Conservation (phyloP, 768 basidiomycete genomes). For the Pseudohyphozyma bogoriensis region DNA sequence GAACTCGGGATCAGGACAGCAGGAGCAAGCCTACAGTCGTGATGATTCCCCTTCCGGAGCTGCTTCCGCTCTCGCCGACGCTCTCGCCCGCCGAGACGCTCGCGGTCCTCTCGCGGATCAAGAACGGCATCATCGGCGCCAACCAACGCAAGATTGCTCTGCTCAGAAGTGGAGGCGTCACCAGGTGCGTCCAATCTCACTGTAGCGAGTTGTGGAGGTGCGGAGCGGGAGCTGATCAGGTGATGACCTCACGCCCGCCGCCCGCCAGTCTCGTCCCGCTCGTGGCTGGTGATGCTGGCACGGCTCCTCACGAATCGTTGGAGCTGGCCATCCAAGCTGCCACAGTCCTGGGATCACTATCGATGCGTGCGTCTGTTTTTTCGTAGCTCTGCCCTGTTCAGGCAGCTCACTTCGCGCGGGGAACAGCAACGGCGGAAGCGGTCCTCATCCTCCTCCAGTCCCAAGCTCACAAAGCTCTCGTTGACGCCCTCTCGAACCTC, state of each 20-base stretch:
- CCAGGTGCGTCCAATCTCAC: not conserved
- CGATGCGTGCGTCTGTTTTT: conserved; percentile 6
- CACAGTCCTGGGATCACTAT: conserved; percentile 8
- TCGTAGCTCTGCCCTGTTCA: not conserved
- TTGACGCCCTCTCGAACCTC: not conserved
- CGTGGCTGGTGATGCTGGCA: not conserved
- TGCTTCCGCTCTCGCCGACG: not conserved
- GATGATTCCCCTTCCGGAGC: too few species aligned
- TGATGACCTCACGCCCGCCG: too few species aligned
- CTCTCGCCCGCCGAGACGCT: not conserved
- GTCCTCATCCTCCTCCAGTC: conserved; percentile 3
- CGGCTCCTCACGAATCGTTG: not conserved
- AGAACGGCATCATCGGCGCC: not conserved
- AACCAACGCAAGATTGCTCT: not conserved
- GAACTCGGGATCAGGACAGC: too few species aligned
- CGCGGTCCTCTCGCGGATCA: not conserved
- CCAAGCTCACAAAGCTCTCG: conserved; percentile 1
- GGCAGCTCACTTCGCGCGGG: not conserved
- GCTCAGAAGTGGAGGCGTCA: not conserved
- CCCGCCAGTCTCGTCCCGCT: conserved; percentile 2
- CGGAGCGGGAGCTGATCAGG: not conserved
- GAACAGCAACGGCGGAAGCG: conserved; percentile 10
- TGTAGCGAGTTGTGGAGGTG: not conserved
- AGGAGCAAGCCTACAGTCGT: too few species aligned
- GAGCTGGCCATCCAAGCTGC: conserved; percentile 4